These are phyloP conservation scores for Plasmodium relictum DNA, from an alignment of 169 alveolate genomes.

Conservation along the genomic window DNA sequence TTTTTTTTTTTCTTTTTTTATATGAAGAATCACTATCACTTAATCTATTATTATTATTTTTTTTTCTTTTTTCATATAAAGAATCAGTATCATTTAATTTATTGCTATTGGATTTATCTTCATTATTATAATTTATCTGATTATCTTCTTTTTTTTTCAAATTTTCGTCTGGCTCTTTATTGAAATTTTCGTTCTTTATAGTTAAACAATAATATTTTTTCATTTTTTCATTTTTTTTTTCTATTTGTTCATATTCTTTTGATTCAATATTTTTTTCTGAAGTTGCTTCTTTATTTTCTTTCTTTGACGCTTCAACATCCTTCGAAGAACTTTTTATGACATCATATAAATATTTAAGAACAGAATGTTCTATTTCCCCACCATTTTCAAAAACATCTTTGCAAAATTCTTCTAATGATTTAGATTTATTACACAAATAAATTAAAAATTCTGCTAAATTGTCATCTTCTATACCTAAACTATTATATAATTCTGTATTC, in stretches of 20 bases:
- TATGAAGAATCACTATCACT: too few relatives aligned
- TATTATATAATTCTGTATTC: constrained; percentile 32
- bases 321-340: constrained; percentile 3
- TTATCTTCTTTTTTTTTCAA: background rate
- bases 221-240: constrained; percentile 64
- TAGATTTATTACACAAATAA: constrained; percentile 45
- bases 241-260: constrained; percentile 30
- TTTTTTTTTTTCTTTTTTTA: too few relatives aligned
- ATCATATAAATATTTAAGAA: constrained; percentile 36
- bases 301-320: background rate
- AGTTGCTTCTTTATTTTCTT: constrained; percentile 4
- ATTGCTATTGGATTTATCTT: background rate
- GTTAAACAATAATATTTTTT: constrained; percentile 38
- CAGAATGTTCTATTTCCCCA: constrained; percentile 59
- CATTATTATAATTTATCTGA: too few relatives aligned
- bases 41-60: too few relatives aligned
- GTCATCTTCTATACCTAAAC: constrained; percentile 62
- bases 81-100: background rate
- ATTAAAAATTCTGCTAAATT: constrained; percentile 43
- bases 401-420: constrained; percentile 53
- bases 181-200: constrained; percentile 26
- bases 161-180: background rate
- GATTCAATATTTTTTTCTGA: background rate
- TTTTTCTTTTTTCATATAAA: too few relatives aligned
- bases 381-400: constrained; percentile 75